Conservation (phyloP, 139 green algal genomes). For the Prasinococcaceae sp. region DNA sequence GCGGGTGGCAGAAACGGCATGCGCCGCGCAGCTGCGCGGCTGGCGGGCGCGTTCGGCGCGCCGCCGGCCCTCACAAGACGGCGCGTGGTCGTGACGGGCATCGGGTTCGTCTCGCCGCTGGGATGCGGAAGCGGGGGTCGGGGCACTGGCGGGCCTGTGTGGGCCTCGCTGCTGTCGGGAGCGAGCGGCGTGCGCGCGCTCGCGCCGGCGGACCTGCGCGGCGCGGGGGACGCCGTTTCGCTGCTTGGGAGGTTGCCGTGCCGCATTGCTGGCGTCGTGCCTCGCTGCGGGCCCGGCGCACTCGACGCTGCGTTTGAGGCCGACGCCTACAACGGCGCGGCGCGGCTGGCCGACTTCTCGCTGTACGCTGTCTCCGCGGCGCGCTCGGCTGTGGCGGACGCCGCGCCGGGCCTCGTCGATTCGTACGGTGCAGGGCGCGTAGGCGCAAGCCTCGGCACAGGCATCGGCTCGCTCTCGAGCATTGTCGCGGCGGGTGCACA, state of each 20-base stretch:
- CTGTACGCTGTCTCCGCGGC: conserved; percentile 1
- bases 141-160: conserved; percentile 39
- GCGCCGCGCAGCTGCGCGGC: no score
- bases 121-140: conserved; percentile 48
- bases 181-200: conserved; percentile 46
- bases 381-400: conserved; percentile 35
- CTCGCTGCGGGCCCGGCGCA: no score
- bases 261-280: no score
- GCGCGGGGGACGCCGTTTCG: no score
- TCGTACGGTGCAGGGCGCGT: conserved; percentile 23
- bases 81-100: conserved; percentile 69
- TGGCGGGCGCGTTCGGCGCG: no score
- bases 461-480: conserved; percentile 65
- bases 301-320: no score
- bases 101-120: conserved; percentile 73
- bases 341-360: no score
- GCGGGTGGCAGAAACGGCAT: no score
- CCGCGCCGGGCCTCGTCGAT: conserved; percentile 26
- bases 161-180: no score
- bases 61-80: no score
- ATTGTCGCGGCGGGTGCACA: conserved; percentile 45
- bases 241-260: no score
- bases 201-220: conserved; percentile 43
- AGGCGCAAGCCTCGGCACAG: conserved; percentile 61
- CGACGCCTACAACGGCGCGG: no score